These are phyloP conservation scores for Podochytrium sp. DNA, from an alignment of 192 early-diverging fungal species.

Conservation along the genomic window DNA sequence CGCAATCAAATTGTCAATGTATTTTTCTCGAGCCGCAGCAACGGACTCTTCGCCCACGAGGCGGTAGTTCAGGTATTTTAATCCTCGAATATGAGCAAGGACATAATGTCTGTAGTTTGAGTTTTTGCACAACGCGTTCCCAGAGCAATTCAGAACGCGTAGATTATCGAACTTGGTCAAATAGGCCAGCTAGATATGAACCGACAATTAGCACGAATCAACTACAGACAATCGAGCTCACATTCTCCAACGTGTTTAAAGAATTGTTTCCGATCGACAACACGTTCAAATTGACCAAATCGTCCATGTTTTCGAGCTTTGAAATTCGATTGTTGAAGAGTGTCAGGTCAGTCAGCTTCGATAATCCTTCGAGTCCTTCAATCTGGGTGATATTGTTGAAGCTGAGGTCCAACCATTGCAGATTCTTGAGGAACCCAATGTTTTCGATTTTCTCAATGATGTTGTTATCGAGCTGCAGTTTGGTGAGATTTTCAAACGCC, in stretches of 20 bases:
- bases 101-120: slow-evolving; percentile 61
- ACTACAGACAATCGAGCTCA: slow-evolving; percentile 21
- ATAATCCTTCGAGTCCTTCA: slow-evolving; percentile 59
- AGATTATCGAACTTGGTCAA: slow-evolving; percentile 58
- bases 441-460: slow-evolving; percentile 72
- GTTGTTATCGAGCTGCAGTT: slow-evolving; percentile 70
- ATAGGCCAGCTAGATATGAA: slow-evolving; percentile 50
- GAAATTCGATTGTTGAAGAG: slow-evolving; percentile 68
- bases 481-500: slow-evolving; percentile 62
- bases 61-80: slow-evolving; percentile 68
- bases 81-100: slow-evolving; percentile 56
- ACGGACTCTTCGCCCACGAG: slow-evolving; percentile 61
- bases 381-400: slow-evolving; percentile 70
- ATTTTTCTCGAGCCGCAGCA: slow-evolving; percentile 56
- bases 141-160: slow-evolving; percentile 57
- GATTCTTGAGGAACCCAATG: slow-evolving; percentile 57
- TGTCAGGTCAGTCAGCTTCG: slow-evolving; percentile 64
- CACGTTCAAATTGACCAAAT: slow-evolving; percentile 59
- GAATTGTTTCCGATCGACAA: slow-evolving; percentile 67
- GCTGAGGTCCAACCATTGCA: slow-evolving; percentile 65
- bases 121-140: slow-evolving; percentile 60
- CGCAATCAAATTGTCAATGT: slow-evolving; percentile 67
- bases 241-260: slow-evolving; percentile 54
- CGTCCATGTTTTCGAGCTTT: slow-evolving; percentile 61
- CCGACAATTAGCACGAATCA: neutral